Evolutionary conservation across 2,329 filamentous ascomycete species (phyloP).

Genomic region (Alternaria solani): DNA sequence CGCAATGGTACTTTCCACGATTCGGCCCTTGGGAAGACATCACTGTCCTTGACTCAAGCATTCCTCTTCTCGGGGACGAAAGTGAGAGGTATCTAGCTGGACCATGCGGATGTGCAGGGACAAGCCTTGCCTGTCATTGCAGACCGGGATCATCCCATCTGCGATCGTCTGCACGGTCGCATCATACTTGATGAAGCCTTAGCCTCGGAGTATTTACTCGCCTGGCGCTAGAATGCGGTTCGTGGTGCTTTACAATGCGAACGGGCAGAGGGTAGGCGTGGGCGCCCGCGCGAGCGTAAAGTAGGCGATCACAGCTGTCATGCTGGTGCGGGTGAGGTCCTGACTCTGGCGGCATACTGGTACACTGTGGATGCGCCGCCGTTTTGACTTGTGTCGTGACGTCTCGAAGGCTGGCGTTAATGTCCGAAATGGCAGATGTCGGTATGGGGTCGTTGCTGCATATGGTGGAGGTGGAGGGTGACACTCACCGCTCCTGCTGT

Average conservation of each 20-base stretch:
- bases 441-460: constrained; percentile 1
- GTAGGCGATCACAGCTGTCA: constrained; percentile 35
- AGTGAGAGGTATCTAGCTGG: constrained; percentile 8
- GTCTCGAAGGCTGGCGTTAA: constrained; percentile 10
- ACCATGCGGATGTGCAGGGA: constrained; percentile 14
- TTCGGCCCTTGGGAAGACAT: constrained; percentile 9
- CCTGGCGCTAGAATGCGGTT: constrained; percentile 19
- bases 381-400: constrained; percentile 25
- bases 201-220: constrained; percentile 14
- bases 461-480: constrained; percentile 7
- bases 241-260: constrained; percentile 13
- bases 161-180: constrained; percentile 10
- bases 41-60: constrained; percentile 10
- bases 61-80: constrained; percentile 1
- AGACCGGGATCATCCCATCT: constrained; percentile 13
- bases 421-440: constrained; percentile 5
- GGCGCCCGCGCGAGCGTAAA: constrained; percentile 11
- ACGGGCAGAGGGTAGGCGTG: constrained; percentile 18
- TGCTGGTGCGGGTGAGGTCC: constrained; percentile 5
- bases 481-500: constrained; percentile 18
- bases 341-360: constrained; percentile 19
- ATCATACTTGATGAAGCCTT: constrained; percentile 9
- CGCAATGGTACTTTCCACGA: constrained; percentile 11
- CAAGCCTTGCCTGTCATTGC: neutral
- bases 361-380: constrained; percentile 23